Evolutionary conservation across 352 stramenopile species (phyloP), one percentile per base, ranked within the genome.

Genomic region (Pythium apleroticum): DNA sequence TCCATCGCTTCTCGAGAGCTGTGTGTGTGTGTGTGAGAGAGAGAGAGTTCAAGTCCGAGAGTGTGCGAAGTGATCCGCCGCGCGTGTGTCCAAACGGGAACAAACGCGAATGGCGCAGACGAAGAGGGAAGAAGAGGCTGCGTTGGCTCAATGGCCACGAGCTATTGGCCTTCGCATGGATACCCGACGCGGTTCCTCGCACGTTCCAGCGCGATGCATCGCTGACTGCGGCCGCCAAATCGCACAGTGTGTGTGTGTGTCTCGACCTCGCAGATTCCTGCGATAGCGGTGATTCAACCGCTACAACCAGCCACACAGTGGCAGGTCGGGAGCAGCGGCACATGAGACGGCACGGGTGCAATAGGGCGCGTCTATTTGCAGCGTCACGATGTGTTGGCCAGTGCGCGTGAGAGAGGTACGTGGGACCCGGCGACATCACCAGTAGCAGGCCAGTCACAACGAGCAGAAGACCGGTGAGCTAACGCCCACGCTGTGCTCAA

Each of bases 1-100:
- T 80, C 70, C 73, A 87, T 89, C 41, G 20, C 19, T 7, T 28
- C 15, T 33, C 30, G 30, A 9, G 30, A 33, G 30, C 30, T 9
- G 9, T 9, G 30, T n/a, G 41, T 28, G 41, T 49, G 41, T 7
- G 33, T 39, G 33, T 24, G 39, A 24, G 39, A 22, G 41, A 7
- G 6, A 27, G n/a, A 49, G 41, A 49, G 41, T 17, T 49, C 41
- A 49, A 49, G 41, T 49, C 6, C 20, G 41, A 37, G 54, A 45
- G 45, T 45, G 28, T 39, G 55, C 28, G 15, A 45, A n/a, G 11
- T 4, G 41, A 28, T 31, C 19, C 30, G 48, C 41, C 35, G 48
- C 57, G 48, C 7, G 15, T 60, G 33, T 20, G n/a, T 39, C 52
- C 20, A 28, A 69, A 69, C 37, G 37, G 46, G 63, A 69, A 69